Evolutionary conservation across 1,284 basidiomycete species (phyloP), one percentile per base, ranked within the genome.

Genomic region (Cutaneotrichosporon arboriforme): DNA sequence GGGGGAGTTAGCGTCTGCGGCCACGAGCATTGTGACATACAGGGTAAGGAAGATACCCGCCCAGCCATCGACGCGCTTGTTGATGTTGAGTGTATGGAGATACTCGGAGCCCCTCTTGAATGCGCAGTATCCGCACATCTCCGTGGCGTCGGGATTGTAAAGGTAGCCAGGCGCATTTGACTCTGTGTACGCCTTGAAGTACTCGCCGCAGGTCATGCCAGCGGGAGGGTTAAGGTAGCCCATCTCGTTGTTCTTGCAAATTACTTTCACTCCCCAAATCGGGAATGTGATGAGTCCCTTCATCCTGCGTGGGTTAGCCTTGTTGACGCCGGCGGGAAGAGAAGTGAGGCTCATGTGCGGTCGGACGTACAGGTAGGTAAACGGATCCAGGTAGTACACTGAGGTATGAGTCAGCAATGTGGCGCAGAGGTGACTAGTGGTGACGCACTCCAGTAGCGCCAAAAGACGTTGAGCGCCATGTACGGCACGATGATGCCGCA

Each of bases 201-300:
- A 68, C 5, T 49, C 15, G 3, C 45, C 49, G 45, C 69, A 68
- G 4, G 66, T 63, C 54, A 60, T 56, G 7, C 63, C 65, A 0
- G 43, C 2, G 0, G 65, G 64, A 15, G 68, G 63, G 22, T 61
- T 41, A 48, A 68, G 62, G 13, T 26, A 45, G 4, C 55, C 51
- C 52, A 55, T 57, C 49, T 69, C 69, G n/a, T 40, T 17, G 1
- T 49, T 46, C 21, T 43, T 47, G 55, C 68, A 72, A 34, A 51
- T 41, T 38, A 61, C 55, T 4, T 48, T 46, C 7, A 40, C 41
- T 41, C 59, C 44, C 51, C 59, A 54, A 40, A 59, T 47, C 20
- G 53, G 54, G 40, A 56, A 57, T 21, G 56, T 54, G 18, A 54
- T 33, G 22, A 59, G 50, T 2, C 44, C 58, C 31, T 58, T 51